phyloP scores from a whole-genome alignment of 148 eudicot genomes.

The Rhododendron vialii region DNA sequence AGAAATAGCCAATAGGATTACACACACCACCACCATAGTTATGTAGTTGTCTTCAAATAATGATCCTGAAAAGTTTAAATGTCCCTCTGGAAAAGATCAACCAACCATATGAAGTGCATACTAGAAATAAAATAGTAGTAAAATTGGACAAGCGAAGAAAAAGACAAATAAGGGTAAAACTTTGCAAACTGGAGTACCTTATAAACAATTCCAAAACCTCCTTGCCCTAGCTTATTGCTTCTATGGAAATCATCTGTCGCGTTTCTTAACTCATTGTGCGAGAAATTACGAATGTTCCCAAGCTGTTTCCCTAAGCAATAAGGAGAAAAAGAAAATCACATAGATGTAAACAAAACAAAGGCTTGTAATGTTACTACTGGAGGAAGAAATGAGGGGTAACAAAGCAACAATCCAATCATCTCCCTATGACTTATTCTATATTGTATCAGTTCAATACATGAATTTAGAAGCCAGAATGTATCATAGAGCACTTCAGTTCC shows the following conservation, averaged over 20 bases:
- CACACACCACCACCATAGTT: not conserved
- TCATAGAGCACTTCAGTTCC: not conserved
- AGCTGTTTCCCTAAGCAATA: constrained; percentile 40
- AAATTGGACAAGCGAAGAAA: not conserved
- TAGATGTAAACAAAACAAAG: not conserved
- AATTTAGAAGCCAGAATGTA: not conserved
- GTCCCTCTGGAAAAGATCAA: not conserved
- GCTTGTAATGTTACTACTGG: not conserved
- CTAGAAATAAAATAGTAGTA: not conserved
- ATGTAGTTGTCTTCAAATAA: not conserved
- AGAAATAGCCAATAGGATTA: not conserved
- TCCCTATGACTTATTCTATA: not conserved
- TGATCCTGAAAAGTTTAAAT: not conserved
- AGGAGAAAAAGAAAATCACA: constrained; percentile 9
- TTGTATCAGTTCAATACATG: not conserved
- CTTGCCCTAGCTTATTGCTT: constrained; percentile 71
- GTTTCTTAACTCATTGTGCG: constrained; percentile 53
- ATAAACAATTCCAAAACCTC: constrained; percentile 88
- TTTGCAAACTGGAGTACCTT: constrained; percentile 45
- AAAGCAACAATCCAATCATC: not conserved
- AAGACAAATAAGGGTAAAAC: not conserved
- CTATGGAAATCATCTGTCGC: constrained; percentile 60
- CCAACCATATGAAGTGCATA: not conserved
- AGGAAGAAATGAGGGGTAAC: not conserved
- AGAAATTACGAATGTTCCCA: constrained; percentile 47